Base-by-base conservation (phyloP, 2,329 filamentous ascomycete species). In the Colletotrichum scovillei region DNA sequence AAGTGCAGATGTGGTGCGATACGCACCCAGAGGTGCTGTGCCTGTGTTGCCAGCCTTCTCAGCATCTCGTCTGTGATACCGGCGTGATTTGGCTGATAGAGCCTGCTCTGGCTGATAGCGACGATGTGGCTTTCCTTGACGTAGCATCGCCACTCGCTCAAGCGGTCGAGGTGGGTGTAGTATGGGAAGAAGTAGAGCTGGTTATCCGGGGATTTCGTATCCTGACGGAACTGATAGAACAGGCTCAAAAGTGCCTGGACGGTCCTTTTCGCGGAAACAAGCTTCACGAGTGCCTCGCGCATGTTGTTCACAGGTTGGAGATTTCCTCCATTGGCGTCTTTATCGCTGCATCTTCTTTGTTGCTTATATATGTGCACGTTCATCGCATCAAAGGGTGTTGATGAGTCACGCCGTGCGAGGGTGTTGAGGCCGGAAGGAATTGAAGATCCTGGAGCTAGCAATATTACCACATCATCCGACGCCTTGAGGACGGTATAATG, bases 11-110 rank as follows among this genome's bases (percentile, higher is more conserved):
- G 6, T 1, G 28, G 28, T 8, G 26, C 12, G 5, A 58, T 58
- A 1, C 19, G 5, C 0, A 7, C 22, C 26, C 26, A 32, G 0
- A 58, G 56, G 26, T 11, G 14, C 0, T 2, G 28, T 0, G 19
- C 9, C 0, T 58, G 12, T 0, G 6, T 0, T 0, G 19, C 26
- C 5, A 58, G 19, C 19, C 12, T 28, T 0, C 28, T 1, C 28
- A 58, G 28, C 24, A 19, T 28, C 7, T 58, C 19, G 16, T 58
- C 28, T 4, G 16, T 32, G 19, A 58, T 58, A 9, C 14, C 28
- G 0, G 0, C 5, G 19, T 58, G 3, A 5, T 58, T 58, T 16
- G 14, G 28, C 28, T 32, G 26, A 11, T 42, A n/a, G 19, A 42
- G 19, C 0, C 38, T 42, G 38, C 38, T 28, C 16, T 28, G 56